Evolutionary conservation across 306 rosid genomes (phyloP).

Genomic region (Vigna unguiculata): DNA sequence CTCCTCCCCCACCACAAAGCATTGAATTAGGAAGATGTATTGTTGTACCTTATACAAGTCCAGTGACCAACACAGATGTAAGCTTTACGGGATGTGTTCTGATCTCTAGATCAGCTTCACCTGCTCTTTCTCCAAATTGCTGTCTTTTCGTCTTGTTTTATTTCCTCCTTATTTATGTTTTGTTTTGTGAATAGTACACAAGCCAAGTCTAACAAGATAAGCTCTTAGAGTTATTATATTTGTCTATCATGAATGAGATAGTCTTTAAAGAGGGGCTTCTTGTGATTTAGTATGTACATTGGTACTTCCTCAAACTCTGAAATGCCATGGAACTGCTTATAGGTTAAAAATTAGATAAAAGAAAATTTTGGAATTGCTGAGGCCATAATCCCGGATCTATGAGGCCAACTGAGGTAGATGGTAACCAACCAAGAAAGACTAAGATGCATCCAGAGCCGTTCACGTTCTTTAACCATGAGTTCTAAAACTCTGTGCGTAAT

Average conservation of each 20-base stretch:
- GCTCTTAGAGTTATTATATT: slow-evolving; percentile 41
- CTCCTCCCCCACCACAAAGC: not conserved
- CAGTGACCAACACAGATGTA: slow-evolving; percentile 66
- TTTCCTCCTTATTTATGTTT: slow-evolving; percentile 55
- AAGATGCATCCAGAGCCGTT: slow-evolving; percentile 43
- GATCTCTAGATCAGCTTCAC: slow-evolving; percentile 71
- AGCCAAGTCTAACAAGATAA: slow-evolving; percentile 38
- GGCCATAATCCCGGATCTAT: slow-evolving; percentile 52
- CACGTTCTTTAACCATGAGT: too few relatives aligned
- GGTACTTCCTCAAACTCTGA: slow-evolving; percentile 48
- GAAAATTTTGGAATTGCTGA: slow-evolving; percentile 43
- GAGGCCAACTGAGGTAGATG: slow-evolving; percentile 49
- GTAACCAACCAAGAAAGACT: slow-evolving; percentile 45
- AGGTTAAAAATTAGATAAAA: slow-evolving; percentile 47
- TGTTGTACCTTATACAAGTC: slow-evolving; percentile 60
- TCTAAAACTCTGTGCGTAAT: too few relatives aligned
- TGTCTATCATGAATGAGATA: slow-evolving; percentile 44
- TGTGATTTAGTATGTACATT: slow-evolving; percentile 46
- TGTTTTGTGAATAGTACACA: slow-evolving; percentile 46
- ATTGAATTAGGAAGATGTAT: slow-evolving; percentile 38
- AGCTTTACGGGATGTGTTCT: slow-evolving; percentile 90
- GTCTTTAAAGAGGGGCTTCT: slow-evolving; percentile 47
- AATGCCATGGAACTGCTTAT: slow-evolving; percentile 49
- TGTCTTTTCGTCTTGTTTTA: slow-evolving; percentile 48
- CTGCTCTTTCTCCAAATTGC: slow-evolving; percentile 50